phyloP scores from a whole-genome alignment of 768 basidiomycete species.

The Rhizopogon rudus region DNA sequence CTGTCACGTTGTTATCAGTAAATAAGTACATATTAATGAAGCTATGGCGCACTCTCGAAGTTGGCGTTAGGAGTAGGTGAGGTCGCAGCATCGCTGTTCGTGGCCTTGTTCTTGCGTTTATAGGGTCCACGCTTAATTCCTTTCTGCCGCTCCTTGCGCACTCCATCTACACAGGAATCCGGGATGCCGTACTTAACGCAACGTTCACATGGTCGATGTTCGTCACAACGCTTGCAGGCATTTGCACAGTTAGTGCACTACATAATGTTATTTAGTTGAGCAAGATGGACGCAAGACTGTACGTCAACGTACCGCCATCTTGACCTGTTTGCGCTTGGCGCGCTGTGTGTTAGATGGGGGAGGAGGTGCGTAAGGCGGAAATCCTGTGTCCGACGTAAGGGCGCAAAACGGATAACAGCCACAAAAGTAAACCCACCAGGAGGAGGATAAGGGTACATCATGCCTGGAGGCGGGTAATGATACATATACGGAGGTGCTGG shows the following conservation, averaged over 20 bases:
- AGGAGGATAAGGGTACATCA: constrained; percentile 39
- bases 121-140: constrained; percentile 56
- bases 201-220: constrained; percentile 56
- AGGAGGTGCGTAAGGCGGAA: constrained; percentile 18
- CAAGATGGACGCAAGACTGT: not conserved
- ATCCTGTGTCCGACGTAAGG: constrained; percentile 21
- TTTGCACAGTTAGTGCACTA: constrained; percentile 55
- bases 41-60: not conserved
- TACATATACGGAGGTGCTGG: constrained; percentile 31
- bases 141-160: constrained; percentile 61
- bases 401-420: not conserved
- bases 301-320: constrained; percentile 45
- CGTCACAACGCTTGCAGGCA: constrained; percentile 55
- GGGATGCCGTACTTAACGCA: constrained; percentile 60
- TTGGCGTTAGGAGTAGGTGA: constrained; percentile 11
- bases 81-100: constrained; percentile 14
- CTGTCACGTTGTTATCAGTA: constrained; percentile 11
- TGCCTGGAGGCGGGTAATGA: constrained; percentile 34
- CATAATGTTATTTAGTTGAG: constrained; percentile 3
- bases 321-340: constrained; percentile 50
- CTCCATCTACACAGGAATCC: constrained; percentile 52
- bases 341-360: constrained; percentile 20
- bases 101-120: constrained; percentile 43
- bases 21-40: not conserved
- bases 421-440: constrained; percentile 24